These are phyloP conservation scores for Juglanconis sp. DNA, from an alignment of 2,329 filamentous ascomycete genomes.

Conservation along the genomic window DNA sequence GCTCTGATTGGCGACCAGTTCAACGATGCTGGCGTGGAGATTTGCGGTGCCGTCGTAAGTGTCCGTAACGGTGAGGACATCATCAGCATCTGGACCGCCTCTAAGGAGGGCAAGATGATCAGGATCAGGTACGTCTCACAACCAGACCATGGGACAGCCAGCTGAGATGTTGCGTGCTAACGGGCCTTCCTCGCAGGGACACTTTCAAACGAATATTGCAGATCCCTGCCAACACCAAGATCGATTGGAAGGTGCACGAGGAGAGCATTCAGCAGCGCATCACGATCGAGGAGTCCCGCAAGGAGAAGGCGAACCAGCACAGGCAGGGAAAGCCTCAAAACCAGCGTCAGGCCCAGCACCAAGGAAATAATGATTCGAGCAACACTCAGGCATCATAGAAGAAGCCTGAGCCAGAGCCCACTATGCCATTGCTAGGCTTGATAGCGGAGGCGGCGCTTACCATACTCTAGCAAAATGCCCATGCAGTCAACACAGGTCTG, in stretches of 20 bases:
- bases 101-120: constrained; percentile 86
- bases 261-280: constrained; percentile 90
- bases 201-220: constrained; percentile 87
- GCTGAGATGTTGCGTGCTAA: background rate
- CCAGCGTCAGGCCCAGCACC: constrained; percentile 24
- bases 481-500: no score
- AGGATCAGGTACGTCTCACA: constrained; percentile 75
- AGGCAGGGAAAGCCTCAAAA: constrained; percentile 32
- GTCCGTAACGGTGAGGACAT: constrained; percentile 96
- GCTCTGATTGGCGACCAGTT: constrained; percentile 94
- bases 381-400: constrained; percentile 13
- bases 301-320: constrained; percentile 68
- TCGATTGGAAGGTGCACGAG: constrained; percentile 95
- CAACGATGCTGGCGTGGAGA: constrained; percentile 84
- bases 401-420: background rate
- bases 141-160: background rate
- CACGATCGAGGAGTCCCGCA: constrained; percentile 85
- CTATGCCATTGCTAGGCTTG: background rate
- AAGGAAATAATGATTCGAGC: constrained; percentile 9
- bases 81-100: constrained; percentile 95
- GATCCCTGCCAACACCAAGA: constrained; percentile 83
- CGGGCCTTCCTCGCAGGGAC: constrained; percentile 55
- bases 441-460: no score
- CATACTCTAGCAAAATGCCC: no score
- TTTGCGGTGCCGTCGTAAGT: constrained; percentile 92